A percentile compares a stretch with the other conserved stretches of the same genome.
These are phyloP conservation scores for Termitomyces sp. DNA, from an alignment of 1,284 basidiomycete genomes.

Conservation along the genomic window DNA sequence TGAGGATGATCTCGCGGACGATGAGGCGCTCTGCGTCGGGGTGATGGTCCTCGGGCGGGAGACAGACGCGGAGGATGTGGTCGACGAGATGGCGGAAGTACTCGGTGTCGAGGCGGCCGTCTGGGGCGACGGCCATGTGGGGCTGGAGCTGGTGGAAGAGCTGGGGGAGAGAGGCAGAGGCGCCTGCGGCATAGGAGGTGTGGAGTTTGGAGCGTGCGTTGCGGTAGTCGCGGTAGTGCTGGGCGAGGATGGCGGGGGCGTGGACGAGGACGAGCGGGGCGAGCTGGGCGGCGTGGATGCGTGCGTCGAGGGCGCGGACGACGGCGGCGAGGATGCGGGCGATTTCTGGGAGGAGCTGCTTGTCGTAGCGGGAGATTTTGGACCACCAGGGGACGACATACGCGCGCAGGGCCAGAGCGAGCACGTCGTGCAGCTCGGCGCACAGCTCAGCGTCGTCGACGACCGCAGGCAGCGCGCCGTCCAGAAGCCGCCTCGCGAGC, in stretches of 20 bases:
- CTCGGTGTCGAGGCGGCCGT: conserved; percentile 61
- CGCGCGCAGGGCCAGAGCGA: conserved; percentile 72
- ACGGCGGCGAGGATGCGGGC: conserved; percentile 53
- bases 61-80: conserved; percentile 57
- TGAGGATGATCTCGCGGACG: conserved; percentile 72
- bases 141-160: conserved; percentile 76
- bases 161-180: conserved; percentile 50
- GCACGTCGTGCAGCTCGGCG: conserved; percentile 69
- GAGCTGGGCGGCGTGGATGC: conserved; percentile 51
- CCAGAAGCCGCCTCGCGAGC: too few relatives aligned
- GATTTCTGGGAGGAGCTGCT: conserved; percentile 71
- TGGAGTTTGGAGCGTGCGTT: conserved; percentile 54
- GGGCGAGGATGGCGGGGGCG: conserved; percentile 57
- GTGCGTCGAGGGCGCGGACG: conserved; percentile 54
- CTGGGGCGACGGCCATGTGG: conserved; percentile 67
- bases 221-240: conserved; percentile 73
- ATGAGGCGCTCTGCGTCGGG: conserved; percentile 71
- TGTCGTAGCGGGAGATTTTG: conserved; percentile 76
- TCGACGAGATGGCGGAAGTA: conserved; percentile 77
- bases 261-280: conserved; percentile 53
- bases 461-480: conserved; percentile 54
- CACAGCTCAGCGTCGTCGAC: conserved; percentile 53
- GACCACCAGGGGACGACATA: conserved; percentile 81
- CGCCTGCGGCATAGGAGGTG: conserved; percentile 65
- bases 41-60: conserved; percentile 66